Base-by-base conservation (phyloP, 257 asterid species). In the Solanum chilense region DNA sequence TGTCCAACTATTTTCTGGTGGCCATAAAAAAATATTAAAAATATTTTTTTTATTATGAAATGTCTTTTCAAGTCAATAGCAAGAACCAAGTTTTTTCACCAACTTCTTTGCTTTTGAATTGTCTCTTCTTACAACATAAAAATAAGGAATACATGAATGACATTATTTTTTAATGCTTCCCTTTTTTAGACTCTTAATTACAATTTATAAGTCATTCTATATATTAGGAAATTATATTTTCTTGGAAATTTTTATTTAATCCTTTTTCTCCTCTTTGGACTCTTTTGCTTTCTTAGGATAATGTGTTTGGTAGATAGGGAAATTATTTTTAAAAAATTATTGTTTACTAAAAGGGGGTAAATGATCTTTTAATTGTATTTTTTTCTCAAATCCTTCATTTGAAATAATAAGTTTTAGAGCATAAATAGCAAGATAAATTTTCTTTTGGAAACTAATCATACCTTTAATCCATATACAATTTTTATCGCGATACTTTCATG, bases 81-180 rank as follows among this genome's bases (percentile, higher is more conserved):
- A 45, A 66, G 80, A 84, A 39, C 80, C 80, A 10, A 3, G 23
- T 31, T 31, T 84, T 66, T 84, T 66, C 87, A 84, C 87, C 87
- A 66, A 84, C 87, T 66, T 84, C 87, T 66, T 84, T 84, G 87
- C 87, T 84, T 84, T 42, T 13, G 5, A 84, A 39, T 62, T 42
- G 39, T 31, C 87, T 62, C 87, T 73, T 66, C 60, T 66, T 31
- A 58, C 42, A 44, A 14, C 4, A 6, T 18, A 25, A 25, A 33
- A 64, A 64, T 62, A 31, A 60, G 83, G n/a, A 86, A 86, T 16
- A 35, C 45, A 7, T 2, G 4, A 52, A 52, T 52, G 18, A 47
- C 11, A 47, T 45, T 5, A 25, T 47, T 78, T 9, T 9, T 9
- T 2, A 45, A 16, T 80, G 62, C 42, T 80, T 29, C 23, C 16